Evolutionary conservation across 2,329 filamentous ascomycete species (phyloP), one percentile per base, ranked within the genome.

Genomic region (Cercospora sp.): DNA sequence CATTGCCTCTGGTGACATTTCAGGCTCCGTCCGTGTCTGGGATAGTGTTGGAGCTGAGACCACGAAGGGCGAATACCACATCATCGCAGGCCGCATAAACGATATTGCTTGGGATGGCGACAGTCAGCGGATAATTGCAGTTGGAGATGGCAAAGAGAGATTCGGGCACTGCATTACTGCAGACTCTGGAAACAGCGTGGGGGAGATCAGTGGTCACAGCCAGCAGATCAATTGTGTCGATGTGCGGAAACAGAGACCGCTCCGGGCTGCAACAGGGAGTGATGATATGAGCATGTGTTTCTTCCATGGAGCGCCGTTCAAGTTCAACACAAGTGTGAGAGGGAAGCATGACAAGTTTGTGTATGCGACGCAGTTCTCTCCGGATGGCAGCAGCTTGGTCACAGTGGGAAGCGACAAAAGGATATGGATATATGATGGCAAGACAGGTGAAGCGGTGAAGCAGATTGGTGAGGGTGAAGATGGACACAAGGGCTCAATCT

Each of bases 31-130:
- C 51, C 89, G 92, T 71, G 91, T 99, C 4, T 99, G 95, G 95
- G 94, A 98, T 79, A 88, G 86, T 71, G 89, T 91, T 12, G 90
- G 94, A 65, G 92, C 93, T 74, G 93, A 93, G 57, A 92, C 90
- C 76, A 97, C 93, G 57, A 97, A 96, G 81, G 92, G 94, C 73
- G 94, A 98, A 81, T 98, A 97, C 81, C 87, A 89, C 77, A 97
- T 98, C 81, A 94, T 98, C 76, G 93, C 92, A 37, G 95, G 95
- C 12, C 90, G 92, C 64, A 94, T 99, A 82, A 97, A 97, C 79
- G 95, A 99, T 79, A 88, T 99, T 72, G 94, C 93, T 1, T 99
- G 95, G 94, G 95, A 98, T 77, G 94, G 94, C 66, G 95, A 99
- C 81, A 97, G 92, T 69, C 94, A 97, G 83, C 90, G 95, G 61